Evolutionary conservation across 2,329 filamentous ascomycete genomes (phyloP).

Genomic region (Ascochyta koolunga): DNA sequence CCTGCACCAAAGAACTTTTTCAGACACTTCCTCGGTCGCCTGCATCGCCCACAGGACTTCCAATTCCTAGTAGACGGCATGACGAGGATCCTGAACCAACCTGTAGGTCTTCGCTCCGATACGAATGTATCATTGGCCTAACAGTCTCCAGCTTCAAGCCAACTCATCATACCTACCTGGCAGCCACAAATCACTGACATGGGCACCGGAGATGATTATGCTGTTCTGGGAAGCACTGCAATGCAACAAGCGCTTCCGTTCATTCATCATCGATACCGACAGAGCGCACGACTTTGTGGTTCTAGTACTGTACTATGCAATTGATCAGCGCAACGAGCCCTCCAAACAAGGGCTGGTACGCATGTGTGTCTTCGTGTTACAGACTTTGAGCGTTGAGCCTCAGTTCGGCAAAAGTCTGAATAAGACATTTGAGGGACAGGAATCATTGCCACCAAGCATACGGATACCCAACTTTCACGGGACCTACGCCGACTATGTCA

Average conservation of each 20-base stretch:
- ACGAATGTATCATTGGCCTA: constrained; percentile 17
- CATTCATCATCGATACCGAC: constrained; percentile 96
- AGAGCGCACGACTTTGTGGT: constrained; percentile 92
- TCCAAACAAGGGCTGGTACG: constrained; percentile 90
- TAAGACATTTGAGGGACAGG: constrained; percentile 84
- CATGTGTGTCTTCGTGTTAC: constrained; percentile 96
- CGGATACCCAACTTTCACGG: constrained; percentile 84
- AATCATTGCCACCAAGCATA: constrained; percentile 82
- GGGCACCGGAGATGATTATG: constrained; percentile 95
- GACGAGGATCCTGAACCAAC: constrained; percentile 89
- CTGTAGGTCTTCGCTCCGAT: constrained; percentile 52
- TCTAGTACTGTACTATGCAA: constrained; percentile 87
- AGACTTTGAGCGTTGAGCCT: constrained; percentile 91
- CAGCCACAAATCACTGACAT: constrained; percentile 78
- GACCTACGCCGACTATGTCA: constrained; percentile 90
- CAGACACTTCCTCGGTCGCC: constrained; percentile 85
- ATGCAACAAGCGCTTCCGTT: constrained; percentile 95
- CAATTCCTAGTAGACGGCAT: constrained; percentile 97
- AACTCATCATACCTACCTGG: constrained; percentile 88
- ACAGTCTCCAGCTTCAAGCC: constrained; percentile 69
- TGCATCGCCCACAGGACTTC: constrained; percentile 95
- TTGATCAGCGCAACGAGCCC: constrained; percentile 84
- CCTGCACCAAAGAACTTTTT: constrained; percentile 85
- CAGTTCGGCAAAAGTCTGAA: constrained; percentile 91
- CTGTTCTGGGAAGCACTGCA: constrained; percentile 97